These are phyloP conservation scores for Sindora glabra DNA, from an alignment of 306 rosid genomes.

Conservation along the genomic window DNA sequence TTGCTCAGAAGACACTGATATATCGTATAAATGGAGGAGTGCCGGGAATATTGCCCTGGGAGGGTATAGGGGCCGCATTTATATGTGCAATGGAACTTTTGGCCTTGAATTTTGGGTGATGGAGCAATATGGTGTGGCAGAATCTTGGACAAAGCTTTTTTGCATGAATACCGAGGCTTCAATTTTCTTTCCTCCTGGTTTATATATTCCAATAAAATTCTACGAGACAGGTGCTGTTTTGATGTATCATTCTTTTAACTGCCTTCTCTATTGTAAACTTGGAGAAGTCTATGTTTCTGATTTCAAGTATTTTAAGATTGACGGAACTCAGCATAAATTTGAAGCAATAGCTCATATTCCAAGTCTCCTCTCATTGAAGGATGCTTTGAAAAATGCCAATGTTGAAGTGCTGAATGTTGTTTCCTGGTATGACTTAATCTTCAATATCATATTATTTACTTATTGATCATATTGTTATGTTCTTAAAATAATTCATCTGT, in stretches of 20 bases:
- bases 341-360: neutral
- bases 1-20: too few species aligned
- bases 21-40: too few species aligned
- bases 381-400: neutral
- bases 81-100: neutral
- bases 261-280: neutral
- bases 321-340: neutral
- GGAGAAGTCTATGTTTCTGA: too few species aligned
- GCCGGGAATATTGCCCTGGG: neutral
- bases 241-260: neutral
- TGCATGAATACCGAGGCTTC: too few species aligned
- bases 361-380: neutral
- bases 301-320: neutral
- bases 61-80: neutral
- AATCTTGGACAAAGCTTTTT: neutral
- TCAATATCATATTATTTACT: too few species aligned
- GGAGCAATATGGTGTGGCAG: neutral
- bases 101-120: neutral
- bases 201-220: neutral
- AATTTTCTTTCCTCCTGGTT: neutral
- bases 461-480: too few species aligned
- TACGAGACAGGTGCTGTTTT: neutral
- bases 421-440: neutral
- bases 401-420: neutral
- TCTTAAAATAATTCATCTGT: too few species aligned